These are phyloP conservation scores for Hericium erinaceus DNA, from an alignment of 768 basidiomycete species.

Conservation along the genomic window DNA sequence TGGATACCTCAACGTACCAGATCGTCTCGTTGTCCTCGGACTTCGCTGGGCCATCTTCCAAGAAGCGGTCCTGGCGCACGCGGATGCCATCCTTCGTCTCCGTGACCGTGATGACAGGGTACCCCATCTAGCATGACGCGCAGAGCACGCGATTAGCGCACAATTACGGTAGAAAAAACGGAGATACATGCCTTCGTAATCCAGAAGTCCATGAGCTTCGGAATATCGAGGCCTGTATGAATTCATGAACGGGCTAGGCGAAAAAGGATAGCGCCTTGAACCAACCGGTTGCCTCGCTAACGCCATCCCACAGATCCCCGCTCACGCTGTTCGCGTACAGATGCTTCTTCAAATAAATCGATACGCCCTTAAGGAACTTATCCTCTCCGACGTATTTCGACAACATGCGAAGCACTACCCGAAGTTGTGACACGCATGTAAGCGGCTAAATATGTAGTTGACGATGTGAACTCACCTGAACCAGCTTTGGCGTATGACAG, in stretches of 20 bases:
- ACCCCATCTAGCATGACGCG: constrained; percentile 46
- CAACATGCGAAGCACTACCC: constrained; percentile 82
- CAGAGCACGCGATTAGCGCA: background rate
- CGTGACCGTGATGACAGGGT: constrained; percentile 81
- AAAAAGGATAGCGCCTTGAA: background rate
- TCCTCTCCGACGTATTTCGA: constrained; percentile 84
- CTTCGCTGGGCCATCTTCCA: constrained; percentile 73
- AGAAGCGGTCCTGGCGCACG: constrained; percentile 86
- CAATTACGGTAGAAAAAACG: background rate
- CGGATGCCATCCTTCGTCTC: constrained; percentile 65
- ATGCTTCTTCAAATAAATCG: constrained; percentile 84
- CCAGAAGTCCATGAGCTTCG: constrained; percentile 87
- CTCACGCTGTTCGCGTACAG: constrained; percentile 81
- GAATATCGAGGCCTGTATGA: constrained; percentile 51
- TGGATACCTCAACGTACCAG: constrained; percentile 39
- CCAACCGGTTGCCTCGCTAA: constrained; percentile 58
- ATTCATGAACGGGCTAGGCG: background rate
- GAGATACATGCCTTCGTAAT: constrained; percentile 51
- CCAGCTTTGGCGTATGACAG: constrained; percentile 83
- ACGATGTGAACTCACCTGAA: constrained; percentile 37
- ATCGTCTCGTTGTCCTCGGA: constrained; percentile 81
- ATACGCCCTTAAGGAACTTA: constrained; percentile 78
- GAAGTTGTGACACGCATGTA: background rate
- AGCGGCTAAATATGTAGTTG: background rate
- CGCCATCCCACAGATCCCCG: constrained; percentile 81